Evolutionary conservation across 2,329 filamentous ascomycete genomes (phyloP), one percentile per base, ranked within the genome.

Genomic region (Geosmithia putterillii): DNA sequence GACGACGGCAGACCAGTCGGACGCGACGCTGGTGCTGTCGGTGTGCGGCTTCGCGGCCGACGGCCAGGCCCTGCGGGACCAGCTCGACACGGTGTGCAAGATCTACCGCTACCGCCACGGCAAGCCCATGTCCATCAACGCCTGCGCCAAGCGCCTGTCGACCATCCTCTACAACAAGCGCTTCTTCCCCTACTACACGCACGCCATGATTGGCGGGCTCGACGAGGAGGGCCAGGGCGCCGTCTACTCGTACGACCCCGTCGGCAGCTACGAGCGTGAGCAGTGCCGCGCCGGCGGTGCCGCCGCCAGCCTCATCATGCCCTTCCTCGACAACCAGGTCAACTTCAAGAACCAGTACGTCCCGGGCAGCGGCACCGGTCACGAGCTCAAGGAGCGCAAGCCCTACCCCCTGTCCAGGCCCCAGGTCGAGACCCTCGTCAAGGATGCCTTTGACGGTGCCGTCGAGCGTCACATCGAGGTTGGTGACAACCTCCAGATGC

Each of bases 261-360:
- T 98, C 37, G 92, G 92, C 53, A 94, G 86, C 61, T 98, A 96
- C 67, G 92, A 98, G 73, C 74, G 92, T 51, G 92, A 98, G 69
- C 86, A 94, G 69, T 95, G 89, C 69, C 81, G 90, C 51, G 89
- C 92, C 32, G 92, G 86, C 37, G 92, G 92, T 55, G 89, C 92
- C 14, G 89, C 89, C 18, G 83, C 87, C 43, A 92, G 86, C 57
- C 69, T 98, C 64, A 98, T 98, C 66, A 98, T 95, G 86, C 92
- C 92, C 2, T 98, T 98, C 74, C 69, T 98, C 58, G 92, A 98
- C 65, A 98, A 98, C 64, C 94, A 98, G 68, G 92, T 98, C 71
- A 96, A 96, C 70, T 90, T 90, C 74, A 98, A 95, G 77, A 98
- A 98, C 64, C 90, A 95, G 71, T 94, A 95, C 61, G 74, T 92